phyloP scores from a whole-genome alignment of 345 rosid species.

The Pugionium dolabratum region DNA sequence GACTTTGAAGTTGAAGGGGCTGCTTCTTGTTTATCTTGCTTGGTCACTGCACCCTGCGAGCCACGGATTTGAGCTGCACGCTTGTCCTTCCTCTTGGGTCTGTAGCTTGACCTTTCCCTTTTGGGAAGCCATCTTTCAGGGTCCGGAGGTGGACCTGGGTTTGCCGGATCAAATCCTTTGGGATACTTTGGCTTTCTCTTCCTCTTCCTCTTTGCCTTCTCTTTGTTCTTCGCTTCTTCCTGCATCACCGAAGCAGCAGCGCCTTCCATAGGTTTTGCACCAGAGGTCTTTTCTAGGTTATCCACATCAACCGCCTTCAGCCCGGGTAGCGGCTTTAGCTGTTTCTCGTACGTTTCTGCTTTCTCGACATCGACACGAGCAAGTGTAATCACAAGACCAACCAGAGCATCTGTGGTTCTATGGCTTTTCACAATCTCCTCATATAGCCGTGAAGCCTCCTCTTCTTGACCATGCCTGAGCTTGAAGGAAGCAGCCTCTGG shows the following conservation, averaged over 20 bases:
- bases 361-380: conserved; percentile 78
- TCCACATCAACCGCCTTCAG: conserved; percentile 71
- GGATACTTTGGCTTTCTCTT: conserved; percentile 98
- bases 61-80: conserved; percentile 96
- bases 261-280: conserved; percentile 76
- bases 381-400: conserved; percentile 83
- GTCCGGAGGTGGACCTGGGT: conserved; percentile 98
- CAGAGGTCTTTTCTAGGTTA: conserved; percentile 80
- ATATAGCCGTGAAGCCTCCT: conserved; percentile 74
- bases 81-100: conserved; percentile 95
- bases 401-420: conserved; percentile 72
- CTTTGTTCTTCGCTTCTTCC: conserved; percentile 70
- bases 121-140: conserved; percentile 98
- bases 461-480: conserved; percentile 80
- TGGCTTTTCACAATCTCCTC: conserved; percentile 80
- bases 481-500: conserved; percentile 94
- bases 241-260: conserved; percentile 43
- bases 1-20: conserved; percentile 45
- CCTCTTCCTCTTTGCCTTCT: conserved; percentile 89
- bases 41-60: conserved; percentile 80
- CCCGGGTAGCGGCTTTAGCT: conserved; percentile 76
- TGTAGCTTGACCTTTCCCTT: conserved; percentile 91
- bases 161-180: conserved; percentile 91
- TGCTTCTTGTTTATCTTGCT: conserved; percentile 71
- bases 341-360: conserved; percentile 84